phyloP scores from a whole-genome alignment of 345 rosid genomes.

The Salix koriyanagi region DNA sequence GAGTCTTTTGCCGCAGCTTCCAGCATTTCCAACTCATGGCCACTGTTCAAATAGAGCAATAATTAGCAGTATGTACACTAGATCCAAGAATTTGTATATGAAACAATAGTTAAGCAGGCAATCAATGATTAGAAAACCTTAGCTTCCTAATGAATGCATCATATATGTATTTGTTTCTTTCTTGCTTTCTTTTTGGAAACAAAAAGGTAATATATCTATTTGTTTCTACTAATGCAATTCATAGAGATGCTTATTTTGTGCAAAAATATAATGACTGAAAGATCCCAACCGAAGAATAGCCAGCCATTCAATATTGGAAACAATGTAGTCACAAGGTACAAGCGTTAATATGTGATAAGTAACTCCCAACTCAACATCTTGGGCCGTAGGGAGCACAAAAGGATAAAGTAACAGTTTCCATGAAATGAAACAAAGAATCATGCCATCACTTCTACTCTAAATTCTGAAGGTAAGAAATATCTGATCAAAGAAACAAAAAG shows the following conservation, averaged over 20 bases:
- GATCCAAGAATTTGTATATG: background rate
- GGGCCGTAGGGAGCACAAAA: background rate
- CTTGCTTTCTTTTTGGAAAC: too few relatives aligned
- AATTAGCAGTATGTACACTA: background rate
- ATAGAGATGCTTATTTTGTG: background rate
- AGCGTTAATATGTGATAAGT: background rate
- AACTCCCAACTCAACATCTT: background rate
- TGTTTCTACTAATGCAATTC: background rate
- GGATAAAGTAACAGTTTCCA: background rate
- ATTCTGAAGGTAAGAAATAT: background rate
- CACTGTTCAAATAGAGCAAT: constrained; percentile 19
- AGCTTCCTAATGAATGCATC: background rate
- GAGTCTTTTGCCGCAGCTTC: constrained; percentile 93
- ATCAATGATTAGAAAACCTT: background rate
- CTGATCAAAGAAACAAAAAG: background rate
- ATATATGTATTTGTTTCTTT: too few relatives aligned
- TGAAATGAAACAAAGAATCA: background rate
- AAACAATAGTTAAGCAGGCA: background rate
- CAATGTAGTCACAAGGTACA: background rate
- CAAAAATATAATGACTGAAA: background rate
- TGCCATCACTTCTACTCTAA: background rate
- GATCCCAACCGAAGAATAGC: background rate
- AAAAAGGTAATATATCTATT: background rate
- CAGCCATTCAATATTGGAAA: background rate
- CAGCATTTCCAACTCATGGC: constrained; percentile 72